Evolutionary conservation across 305 asterid species (phyloP).

Genomic region (Fraxinus latifolia): DNA sequence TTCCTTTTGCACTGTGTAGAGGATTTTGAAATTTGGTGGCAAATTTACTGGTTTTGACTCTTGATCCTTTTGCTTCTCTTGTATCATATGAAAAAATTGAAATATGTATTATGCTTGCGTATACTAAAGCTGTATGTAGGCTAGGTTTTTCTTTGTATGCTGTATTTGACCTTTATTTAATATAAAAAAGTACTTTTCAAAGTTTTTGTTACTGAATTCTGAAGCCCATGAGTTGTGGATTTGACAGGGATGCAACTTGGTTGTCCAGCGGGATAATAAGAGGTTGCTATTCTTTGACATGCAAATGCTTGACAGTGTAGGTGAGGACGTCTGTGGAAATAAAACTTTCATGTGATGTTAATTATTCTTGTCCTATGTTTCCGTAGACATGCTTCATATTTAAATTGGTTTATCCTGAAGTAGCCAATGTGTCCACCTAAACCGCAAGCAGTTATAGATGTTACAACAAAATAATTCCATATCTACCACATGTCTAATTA

Average conservation of each 20-base stretch:
- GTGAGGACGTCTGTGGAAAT: constrained; percentile 37
- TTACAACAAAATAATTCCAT: not conserved
- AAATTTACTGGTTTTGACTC: not conserved
- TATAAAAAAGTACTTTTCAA: not conserved
- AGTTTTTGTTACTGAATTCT: constrained; percentile 9
- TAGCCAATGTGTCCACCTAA: not conserved
- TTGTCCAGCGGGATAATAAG: constrained; percentile 55
- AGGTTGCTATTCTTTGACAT: constrained; percentile 66
- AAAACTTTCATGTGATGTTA: constrained; percentile 6
- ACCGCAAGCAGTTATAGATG: not conserved
- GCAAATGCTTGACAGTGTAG: constrained; percentile 48
- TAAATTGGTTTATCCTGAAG: not conserved
- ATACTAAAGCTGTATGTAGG: not conserved
- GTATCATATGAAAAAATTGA: not conserved
- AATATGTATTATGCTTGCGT: not conserved
- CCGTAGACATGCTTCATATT: not conserved
- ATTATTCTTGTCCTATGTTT: not conserved
- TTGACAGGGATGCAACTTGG: constrained; percentile 79
- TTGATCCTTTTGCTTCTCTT: not conserved
- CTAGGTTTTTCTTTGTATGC: not conserved
- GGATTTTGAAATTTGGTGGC: not conserved
- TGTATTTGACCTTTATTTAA: not conserved
- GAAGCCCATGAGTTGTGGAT: constrained; percentile 10
- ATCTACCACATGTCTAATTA: not conserved
- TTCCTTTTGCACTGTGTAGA: not conserved